Evolutionary conservation across 805 yeast species (phyloP), one percentile per base, ranked within the genome.

Genomic region (Wickerhamomyces strasburgensis): DNA sequence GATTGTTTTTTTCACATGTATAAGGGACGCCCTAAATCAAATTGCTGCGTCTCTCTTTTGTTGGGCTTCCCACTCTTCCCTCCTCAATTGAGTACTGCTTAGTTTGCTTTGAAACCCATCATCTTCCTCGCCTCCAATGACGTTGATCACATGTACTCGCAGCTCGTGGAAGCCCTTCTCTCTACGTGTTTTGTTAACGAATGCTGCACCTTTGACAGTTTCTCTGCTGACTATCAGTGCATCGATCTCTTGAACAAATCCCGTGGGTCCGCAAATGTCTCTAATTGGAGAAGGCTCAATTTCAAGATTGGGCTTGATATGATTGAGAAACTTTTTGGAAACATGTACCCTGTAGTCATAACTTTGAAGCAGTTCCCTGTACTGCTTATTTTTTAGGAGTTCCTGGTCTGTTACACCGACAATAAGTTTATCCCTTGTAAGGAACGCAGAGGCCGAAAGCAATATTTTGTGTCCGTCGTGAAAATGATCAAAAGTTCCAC

Each of bases 401-500:
- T 75, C 75, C 9, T 77, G 73, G 9, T 88, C 95, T 0, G 98
- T 87, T 3, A 93, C 66, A 0, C 98, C 99, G 6, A 93, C 68
- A 33, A 90, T 82, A 11, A 93, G 62, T 16, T 59, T 62, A 2
- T 57, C 48, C 3, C 60, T 50, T 0, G 94, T 68, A 6, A 85
- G 46, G 51, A 78, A 87, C 0, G 78, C 75, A 0, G 95, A 70
- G 41, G 84, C 67, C 0, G 93, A 79, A 8, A 93, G 66, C 19
- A 93, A 65, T 19, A 93, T 81, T 57, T 84, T 86, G 61, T 93
- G 99, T 0, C 98, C 99, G 54, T 84, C 95, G 51, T 93, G 99
- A 26, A 93, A 55, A 61, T 93, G 98, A 55, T 93, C 99, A 63
- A 93, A 93, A 0, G 98, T 93, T 0, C 99, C 99, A 1, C 98